Evolutionary conservation across 768 basidiomycete genomes (phyloP), one percentile per base, ranked within the genome.

Genomic region (Suillus occidentalis): DNA sequence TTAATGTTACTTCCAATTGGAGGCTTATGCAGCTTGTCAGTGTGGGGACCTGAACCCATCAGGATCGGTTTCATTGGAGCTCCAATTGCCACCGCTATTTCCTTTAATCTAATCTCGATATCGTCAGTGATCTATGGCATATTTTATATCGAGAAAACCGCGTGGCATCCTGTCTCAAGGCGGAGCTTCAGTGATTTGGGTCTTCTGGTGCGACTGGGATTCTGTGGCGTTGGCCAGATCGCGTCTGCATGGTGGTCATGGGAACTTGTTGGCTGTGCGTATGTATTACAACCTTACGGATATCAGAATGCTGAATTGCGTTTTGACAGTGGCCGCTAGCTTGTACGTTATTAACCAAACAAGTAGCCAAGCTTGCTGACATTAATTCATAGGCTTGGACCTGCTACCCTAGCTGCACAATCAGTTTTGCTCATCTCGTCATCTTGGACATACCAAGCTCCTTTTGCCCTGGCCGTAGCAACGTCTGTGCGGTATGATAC

Each of bases 161-260:
- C 96, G 0, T 98, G 96, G 95, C 83, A 90, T 65, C 94, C 93
- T 0, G 71, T 93, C 37, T 83, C 83, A 0, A 76, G 82, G 53
- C 81, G 87, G 6, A 85, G 86, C 70, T 90, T 94, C 74, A 85
- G 83, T 2, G 84, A 82, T 63, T 82, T 95, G n/a, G 86, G 89
- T 1, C 76, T 91, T 9, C 75, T 97, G 45, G 81, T 89, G 6
- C 86, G 85, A 49, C 82, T 99, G 0, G 94, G 96, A 0, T 70
- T 96, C 6, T 91, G 91, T 10, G 95, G 97, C 12, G 87, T 94
- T 31, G 86, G 88, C 0, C 94, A 94, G 75, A 89, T 87, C 4
- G 94, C 92, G 1, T 88, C 87, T 4, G 97, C 97, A 76, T 99
- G 96, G 97, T 98, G 96, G 95, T 89, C 91, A 47, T 97, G 97